A percentile compares a stretch with the other conserved stretches of the same genome.
Conservation (phyloP, 2,329 filamentous ascomycete species). For the Zopfia rhizophila region DNA sequence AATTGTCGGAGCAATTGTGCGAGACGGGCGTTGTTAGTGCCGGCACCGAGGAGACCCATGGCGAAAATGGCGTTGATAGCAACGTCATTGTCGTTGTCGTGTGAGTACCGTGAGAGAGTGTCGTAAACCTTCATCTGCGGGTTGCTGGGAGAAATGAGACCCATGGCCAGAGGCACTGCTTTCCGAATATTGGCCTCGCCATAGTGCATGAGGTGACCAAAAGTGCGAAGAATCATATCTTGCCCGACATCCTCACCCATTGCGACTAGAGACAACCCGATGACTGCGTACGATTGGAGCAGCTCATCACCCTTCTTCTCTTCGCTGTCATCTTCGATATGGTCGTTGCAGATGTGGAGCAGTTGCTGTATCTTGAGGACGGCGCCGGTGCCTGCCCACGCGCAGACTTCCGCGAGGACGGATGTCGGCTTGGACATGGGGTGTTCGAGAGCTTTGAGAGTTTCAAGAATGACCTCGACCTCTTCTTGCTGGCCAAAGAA, state of each 20-base stretch:
- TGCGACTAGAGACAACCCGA: conserved; percentile 91
- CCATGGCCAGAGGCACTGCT: conserved; percentile 95
- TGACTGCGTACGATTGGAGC: conserved; percentile 93
- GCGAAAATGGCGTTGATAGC: conserved; percentile 99
- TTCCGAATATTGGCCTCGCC: conserved; percentile 97
- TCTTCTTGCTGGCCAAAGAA: conserved; percentile 98
- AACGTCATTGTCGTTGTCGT: conserved; percentile 98
- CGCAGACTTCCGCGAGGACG: conserved; percentile 94
- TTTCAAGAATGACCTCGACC: conserved; percentile 97
- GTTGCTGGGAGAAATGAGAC: conserved; percentile 95
- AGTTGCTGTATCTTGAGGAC: conserved; percentile 98
- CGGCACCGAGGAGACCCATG: conserved; percentile 96
- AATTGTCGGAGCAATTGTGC: conserved; percentile 94
- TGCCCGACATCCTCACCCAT: conserved; percentile 99
- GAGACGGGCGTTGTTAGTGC: conserved; percentile 96
- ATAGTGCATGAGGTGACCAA: conserved; percentile 99
- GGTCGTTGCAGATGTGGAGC: conserved; percentile 97
- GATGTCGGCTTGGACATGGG: conserved; percentile 97
- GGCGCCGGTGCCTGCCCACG: conserved; percentile 96
- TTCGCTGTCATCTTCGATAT: conserved; percentile 92
- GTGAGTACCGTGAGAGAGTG: conserved; percentile 94
- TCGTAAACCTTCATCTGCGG: conserved; percentile 99
- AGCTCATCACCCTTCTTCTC: conserved; percentile 92
- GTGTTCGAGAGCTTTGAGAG: conserved; percentile 95
- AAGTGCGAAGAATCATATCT: conserved; percentile 97